These are phyloP conservation scores for Pyrus hybrid DNA, from an alignment of 331 rosid genomes.

Conservation along the genomic window DNA sequence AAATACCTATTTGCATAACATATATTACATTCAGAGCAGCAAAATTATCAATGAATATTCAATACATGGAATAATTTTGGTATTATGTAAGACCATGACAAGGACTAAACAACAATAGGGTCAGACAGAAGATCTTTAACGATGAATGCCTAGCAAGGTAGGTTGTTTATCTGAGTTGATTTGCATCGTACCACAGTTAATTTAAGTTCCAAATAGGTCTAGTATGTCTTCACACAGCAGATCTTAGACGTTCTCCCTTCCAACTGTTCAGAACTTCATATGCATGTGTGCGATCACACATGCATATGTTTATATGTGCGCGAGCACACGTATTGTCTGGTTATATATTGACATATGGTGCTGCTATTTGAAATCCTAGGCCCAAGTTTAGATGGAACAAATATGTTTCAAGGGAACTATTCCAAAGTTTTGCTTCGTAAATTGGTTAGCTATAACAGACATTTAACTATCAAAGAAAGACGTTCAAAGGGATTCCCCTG, in stretches of 20 bases:
- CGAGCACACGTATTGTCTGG: not conserved
- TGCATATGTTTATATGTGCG: too few relatives aligned
- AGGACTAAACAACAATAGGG: not conserved
- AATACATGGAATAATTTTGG: not conserved
- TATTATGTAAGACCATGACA: not conserved
- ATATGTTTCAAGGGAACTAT: not conserved
- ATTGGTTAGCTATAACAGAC: not conserved
- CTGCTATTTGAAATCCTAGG: not conserved
- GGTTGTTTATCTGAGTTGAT: not conserved
- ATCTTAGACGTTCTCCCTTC: not conserved
- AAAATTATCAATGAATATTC: not conserved
- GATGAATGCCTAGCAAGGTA: not conserved
- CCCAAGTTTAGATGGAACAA: not conserved
- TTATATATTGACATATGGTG: not conserved
- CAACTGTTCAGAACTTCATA: not conserved
- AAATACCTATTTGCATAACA: constrained; percentile 50
- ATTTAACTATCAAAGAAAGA: not conserved
- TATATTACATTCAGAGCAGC: not conserved
- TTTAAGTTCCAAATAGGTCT: not conserved
- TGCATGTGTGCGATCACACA: not conserved
- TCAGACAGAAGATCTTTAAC: not conserved
- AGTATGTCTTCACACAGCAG: not conserved
- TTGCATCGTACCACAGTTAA: not conserved
- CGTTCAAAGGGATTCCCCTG: not conserved
- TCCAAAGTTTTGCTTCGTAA: not conserved